These are phyloP conservation scores for Starmerella kuoi DNA, from an alignment of 805 yeast genomes.

Conservation along the genomic window DNA sequence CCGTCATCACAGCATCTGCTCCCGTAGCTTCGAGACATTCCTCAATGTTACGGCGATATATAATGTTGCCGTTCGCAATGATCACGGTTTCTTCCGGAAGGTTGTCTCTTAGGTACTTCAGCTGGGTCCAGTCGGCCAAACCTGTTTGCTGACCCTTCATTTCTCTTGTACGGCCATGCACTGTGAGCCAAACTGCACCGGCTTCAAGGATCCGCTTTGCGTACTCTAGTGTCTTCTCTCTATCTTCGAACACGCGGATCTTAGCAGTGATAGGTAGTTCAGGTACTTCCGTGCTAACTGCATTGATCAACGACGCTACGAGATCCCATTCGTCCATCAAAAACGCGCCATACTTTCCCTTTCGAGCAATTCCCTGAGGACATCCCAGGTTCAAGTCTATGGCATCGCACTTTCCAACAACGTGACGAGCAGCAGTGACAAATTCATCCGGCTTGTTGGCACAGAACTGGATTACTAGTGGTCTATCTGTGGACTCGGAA, in stretches of 20 bases:
- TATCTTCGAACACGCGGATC: constrained; percentile 76
- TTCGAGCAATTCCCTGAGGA: constrained; percentile 93
- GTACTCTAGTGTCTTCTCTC: constrained; percentile 69
- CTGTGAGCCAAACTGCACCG: constrained; percentile 90
- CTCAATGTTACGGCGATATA: constrained; percentile 72
- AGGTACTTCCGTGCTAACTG: constrained; percentile 53
- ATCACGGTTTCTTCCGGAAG: constrained; percentile 74
- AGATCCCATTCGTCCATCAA: constrained; percentile 95
- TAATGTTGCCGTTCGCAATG: constrained; percentile 88
- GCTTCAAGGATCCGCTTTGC: constrained; percentile 82
- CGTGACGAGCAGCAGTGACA: constrained; percentile 65
- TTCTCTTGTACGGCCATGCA: constrained; percentile 92
- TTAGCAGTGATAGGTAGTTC: constrained; percentile 90
- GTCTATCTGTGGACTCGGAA: constrained; percentile 54
- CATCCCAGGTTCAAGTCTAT: constrained; percentile 93
- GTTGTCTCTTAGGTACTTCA: constrained; percentile 64
- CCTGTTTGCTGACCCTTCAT: constrained; percentile 97
- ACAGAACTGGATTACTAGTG: constrained; percentile 87
- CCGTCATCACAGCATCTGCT: constrained; percentile 93
- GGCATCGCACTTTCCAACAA: constrained; percentile 81
- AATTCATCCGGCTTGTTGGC: constrained; percentile 88
- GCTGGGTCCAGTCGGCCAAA: constrained; percentile 80
- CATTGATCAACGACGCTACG: constrained; percentile 56
- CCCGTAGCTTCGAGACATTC: constrained; percentile 51
- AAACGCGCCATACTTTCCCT: constrained; percentile 92